Evolutionary conservation across 768 basidiomycete genomes (phyloP), one percentile per base, ranked within the genome.

Genomic region (Leucocoprinus sp.): DNA sequence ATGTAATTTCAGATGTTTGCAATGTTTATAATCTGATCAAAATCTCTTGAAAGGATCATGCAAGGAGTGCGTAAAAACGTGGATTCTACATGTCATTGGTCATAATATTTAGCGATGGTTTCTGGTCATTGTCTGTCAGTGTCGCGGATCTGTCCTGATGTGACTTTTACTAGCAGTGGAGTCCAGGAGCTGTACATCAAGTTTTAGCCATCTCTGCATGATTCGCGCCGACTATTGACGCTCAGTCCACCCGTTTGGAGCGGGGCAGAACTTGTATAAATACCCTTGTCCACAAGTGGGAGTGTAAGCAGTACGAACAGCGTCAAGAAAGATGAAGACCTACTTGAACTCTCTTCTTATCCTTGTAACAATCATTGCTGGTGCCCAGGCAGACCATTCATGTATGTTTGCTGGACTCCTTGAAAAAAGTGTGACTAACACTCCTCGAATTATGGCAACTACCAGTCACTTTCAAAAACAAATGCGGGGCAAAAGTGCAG

Each of bases 401-500:
- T 58, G 57, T 56, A 37, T 43, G 53, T n/a, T n/a, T n/a, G n/a
- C n/a, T n/a, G n/a, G n/a, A n/a, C n/a, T 7, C 22, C 14, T 31
- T n/a, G 4, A 5, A n/a, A n/a, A n/a, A n/a, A n/a, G n/a, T n/a
- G n/a, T n/a, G n/a, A 15, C 2, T 26, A 26, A 12, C 22, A 11
- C 22, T 23, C 2, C 8, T 8, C 17, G 17, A 39, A 12, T 33
- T 31, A 26, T 48, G 4, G 27, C 37, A 22, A n/a, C 9, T 19
- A 11, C 26, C 28, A 65, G 64, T 70, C 52, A 60, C 59, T 18
- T 56, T 69, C 48, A 54, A 45, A 28, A 69, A 70, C 52, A 57
- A 62, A 28, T 68, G 69, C 38, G 54, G 51, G 28, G 42, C 44
- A 8, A 51, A 51, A 4, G 56, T 69, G 35, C 57, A 48, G 8